Base-by-base conservation (phyloP, 2,329 filamentous ascomycete genomes). In the Stemphylium beticola region DNA sequence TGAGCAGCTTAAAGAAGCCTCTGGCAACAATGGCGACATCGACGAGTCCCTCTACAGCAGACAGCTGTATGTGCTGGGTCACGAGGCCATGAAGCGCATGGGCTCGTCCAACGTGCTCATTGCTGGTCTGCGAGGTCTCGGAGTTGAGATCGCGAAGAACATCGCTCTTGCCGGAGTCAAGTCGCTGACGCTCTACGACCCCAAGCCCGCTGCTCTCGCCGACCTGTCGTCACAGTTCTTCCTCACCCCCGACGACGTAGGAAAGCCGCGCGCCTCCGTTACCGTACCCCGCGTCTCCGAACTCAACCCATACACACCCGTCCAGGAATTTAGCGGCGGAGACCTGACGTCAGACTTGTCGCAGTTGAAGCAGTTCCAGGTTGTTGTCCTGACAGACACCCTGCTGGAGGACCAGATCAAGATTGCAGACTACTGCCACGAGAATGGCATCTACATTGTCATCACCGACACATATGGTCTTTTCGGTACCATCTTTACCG, bases 171-270 rank as follows among this genome's bases (percentile, higher is more conserved):
- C 95, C 67, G 95, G 95, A 75, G 95, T 99, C 79, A 99, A 99
- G 84, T 97, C 93, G 72, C 81, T 99, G 65, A 95, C 93, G 1
- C 85, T 99, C 50, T 91, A 92, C 81, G 95, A 99, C 74, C 93
- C 95, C 41, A 86, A 88, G 42, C 91, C 91, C 37, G 89, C 91
- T 49, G 83, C 87, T 65, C 89, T 97, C 66, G 84, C 91, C 67
- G 95, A 99, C 73, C 87, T 99, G 31, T 98, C 95, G 36, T 91
- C 95, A 38, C 95, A 99, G 77, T 99, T 99, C 83, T 99, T 99
- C 83, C 86, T 99, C 18, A 91, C 87, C 53, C 83, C 87, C 15
- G 86, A 88, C 68, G 95, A 99, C 74, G 88, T 98, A 49, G 95
- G 95, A 69, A 96, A 96, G 81, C 90, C 92, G 4, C 88, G 95